Evolutionary conservation across 2,329 filamentous ascomycete genomes (phyloP), one percentile per base, ranked within the genome.

Genomic region (Ophidiomyces ophidiicola): DNA sequence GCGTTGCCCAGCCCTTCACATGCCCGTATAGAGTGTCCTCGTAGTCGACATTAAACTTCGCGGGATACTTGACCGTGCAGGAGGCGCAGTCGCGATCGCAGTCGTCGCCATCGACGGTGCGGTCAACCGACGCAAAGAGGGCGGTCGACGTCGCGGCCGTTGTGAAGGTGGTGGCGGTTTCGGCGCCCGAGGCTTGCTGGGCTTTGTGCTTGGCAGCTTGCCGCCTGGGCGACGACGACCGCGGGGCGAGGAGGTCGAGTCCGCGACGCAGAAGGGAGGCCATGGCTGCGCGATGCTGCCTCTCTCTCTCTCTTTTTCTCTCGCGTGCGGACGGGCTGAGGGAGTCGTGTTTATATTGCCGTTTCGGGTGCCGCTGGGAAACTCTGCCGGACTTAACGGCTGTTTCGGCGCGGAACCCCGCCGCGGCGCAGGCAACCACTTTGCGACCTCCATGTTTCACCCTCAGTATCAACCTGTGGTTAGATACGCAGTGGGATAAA

Each of bases 1-100:
- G 90, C 14, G 86, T 90, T 53, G 76, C 79, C 82, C 85, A 96
- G 24, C 78, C 84, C 54, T 85, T 82, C 46, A 94, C 74, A 43
- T 82, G 70, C 1, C 88, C 90, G 56, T 92, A 96, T 34, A 98
- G 64, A 51, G 78, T 67, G 55, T 94, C 85, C 5, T 70, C 65
- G 57, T 80, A 73, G 42, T 96, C 82, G 40, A 94, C 76, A 3
- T 67, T 66, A 55, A 76, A 80, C 48, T 73, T 75, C 53, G 78
- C 76, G 25, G 88, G 88, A 56, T 87, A 92, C 44, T 76, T 72
- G 48, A 88, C 69, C 10, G 77, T 74, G 68, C 90, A 96, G 47
- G 69, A 77, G 17, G 76, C 74, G 66, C 88, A 98, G 62, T 96
- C 88, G 57, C 77, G 84, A 40, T 82, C 67, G 58, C 90, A 96